Conservation (phyloP, 1,284 basidiomycete species). For the Agaricales sp. region DNA sequence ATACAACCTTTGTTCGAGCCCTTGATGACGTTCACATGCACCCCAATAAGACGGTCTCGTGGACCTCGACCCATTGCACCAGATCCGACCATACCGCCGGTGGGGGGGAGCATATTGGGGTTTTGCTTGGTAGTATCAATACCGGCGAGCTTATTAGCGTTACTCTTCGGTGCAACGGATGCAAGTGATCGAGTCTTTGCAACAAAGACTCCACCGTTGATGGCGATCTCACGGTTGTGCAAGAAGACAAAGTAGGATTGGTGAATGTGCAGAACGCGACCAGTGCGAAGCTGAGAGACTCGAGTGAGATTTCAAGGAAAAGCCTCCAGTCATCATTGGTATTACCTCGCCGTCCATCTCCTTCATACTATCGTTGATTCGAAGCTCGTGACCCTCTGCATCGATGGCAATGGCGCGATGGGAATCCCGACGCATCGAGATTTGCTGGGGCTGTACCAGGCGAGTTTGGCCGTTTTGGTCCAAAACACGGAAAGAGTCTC, state of each 20-base stretch:
- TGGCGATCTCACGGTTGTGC: conserved; percentile 82
- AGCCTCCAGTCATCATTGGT: not conserved
- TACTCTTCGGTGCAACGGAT: conserved; percentile 80
- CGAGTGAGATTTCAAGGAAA: conserved; percentile 6
- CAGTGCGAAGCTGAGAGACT: conserved; percentile 49
- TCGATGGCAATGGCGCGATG: conserved; percentile 84
- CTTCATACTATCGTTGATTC: conserved; percentile 88
- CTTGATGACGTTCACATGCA: conserved; percentile 73
- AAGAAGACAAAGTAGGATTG: conserved; percentile 94
- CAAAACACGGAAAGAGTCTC: conserved; percentile 89
- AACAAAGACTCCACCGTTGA: conserved; percentile 94
- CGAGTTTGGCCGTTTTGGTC: conserved; percentile 91
- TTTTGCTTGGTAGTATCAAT: conserved; percentile 95
- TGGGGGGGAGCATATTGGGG: conserved; percentile 60
- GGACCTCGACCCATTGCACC: conserved; percentile 63
- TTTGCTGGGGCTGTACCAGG: conserved; percentile 89
- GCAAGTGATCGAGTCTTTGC: conserved; percentile 71
- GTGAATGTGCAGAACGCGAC: conserved; percentile 89
- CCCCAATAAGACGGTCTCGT: conserved; percentile 78
- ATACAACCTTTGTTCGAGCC: conserved; percentile 89
- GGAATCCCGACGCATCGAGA: conserved; percentile 84
- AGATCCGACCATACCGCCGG: conserved; percentile 76
- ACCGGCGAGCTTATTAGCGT: conserved; percentile 47
- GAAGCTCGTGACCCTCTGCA: conserved; percentile 75
- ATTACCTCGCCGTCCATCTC: conserved; percentile 84